Evolutionary conservation across 768 basidiomycete species (phyloP).

Genomic region (Solioccasus polychromus): DNA sequence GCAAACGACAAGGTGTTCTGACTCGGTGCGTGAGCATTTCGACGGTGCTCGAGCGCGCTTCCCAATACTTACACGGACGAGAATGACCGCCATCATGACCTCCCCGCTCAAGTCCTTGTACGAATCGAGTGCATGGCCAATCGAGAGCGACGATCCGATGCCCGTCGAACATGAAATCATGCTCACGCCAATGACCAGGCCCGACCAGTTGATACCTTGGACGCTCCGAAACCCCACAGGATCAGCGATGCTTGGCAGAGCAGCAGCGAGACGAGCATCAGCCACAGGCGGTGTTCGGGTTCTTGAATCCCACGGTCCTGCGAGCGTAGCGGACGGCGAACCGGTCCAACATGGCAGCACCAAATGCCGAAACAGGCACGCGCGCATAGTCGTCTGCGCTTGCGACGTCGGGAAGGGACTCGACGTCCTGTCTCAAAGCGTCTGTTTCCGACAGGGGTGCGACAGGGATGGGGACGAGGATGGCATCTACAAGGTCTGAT

Average conservation of each 20-base stretch:
- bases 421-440: constrained; percentile 81
- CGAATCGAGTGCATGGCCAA: constrained; percentile 20
- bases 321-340: constrained; percentile 21
- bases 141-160: constrained; percentile 17
- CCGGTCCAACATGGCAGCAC: constrained; percentile 85
- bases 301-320: constrained; percentile 15
- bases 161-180: constrained; percentile 22
- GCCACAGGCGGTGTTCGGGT: constrained; percentile 24
- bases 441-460: constrained; percentile 74
- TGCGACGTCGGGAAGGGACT: constrained; percentile 71
- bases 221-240: constrained; percentile 20
- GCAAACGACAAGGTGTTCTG: constrained; percentile 20
- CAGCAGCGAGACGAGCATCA: constrained; percentile 19
- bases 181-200: constrained; percentile 19
- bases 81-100: constrained; percentile 20
- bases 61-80: constrained; percentile 21
- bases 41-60: too few species aligned
- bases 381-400: constrained; percentile 85
- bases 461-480: constrained; percentile 59
- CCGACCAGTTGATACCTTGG: constrained; percentile 14
- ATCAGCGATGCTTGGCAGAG: constrained; percentile 19
- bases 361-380: constrained; percentile 90
- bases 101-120: constrained; percentile 20
- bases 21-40: too few species aligned
- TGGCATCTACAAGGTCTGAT: constrained; percentile 53